Evolutionary conservation across 139 green algal genomes (phyloP).

Genomic region (Volvox reticuliferus): DNA sequence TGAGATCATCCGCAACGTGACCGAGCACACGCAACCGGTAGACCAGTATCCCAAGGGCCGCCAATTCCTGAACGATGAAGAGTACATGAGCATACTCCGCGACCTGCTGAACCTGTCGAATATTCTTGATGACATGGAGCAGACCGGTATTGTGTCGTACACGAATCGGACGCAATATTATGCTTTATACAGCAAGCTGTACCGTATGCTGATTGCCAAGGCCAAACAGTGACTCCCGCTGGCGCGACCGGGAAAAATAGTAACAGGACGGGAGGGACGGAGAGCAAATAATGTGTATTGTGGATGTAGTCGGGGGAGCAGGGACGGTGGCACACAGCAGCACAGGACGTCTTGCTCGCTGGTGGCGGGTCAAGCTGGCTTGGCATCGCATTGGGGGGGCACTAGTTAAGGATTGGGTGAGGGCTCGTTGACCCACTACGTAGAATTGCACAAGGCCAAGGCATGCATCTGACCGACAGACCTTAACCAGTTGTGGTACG

Average conservation of each 20-base stretch:
- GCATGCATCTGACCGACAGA: no score
- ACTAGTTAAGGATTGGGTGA: no score
- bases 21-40: constrained; percentile 62
- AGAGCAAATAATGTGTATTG: neutral
- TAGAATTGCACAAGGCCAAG: no score
- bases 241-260: neutral
- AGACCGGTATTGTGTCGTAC: constrained; percentile 61
- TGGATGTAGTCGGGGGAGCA: neutral
- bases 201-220: constrained; percentile 52
- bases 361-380: no score
- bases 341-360: no score
- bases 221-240: constrained; percentile 23
- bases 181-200: constrained; percentile 62
- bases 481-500: no score
- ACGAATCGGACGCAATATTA: constrained; percentile 60
- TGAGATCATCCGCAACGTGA: constrained; percentile 66
- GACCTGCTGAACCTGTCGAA: constrained; percentile 75
- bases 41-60: constrained; percentile 65
- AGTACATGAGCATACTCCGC: constrained; percentile 68
- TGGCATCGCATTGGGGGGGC: no score
- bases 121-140: constrained; percentile 72
- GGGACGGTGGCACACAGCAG: no score
- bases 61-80: constrained; percentile 64
- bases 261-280: no score
- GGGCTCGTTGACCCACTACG: no score